Conservation (phyloP, 1,284 basidiomycete genomes). For the Cryptococcus jaspeensis region DNA sequence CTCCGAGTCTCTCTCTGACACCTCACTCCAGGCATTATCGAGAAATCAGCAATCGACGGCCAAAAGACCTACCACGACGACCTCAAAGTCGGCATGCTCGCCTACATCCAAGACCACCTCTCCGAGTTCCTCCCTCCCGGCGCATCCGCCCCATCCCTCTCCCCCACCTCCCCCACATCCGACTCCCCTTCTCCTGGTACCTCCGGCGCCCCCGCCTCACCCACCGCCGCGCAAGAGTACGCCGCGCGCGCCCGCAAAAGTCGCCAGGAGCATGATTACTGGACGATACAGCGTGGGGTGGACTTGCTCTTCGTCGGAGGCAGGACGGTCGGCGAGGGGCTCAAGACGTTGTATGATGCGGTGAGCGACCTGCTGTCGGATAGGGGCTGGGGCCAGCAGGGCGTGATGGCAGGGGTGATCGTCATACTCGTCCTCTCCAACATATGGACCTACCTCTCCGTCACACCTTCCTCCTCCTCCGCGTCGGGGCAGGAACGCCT, state of each 20-base stretch:
- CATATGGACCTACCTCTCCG: slow-evolving; percentile 46
- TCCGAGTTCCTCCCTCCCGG: slow-evolving; percentile 86
- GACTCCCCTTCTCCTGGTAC: background rate
- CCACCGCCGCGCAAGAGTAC: slow-evolving; percentile 46
- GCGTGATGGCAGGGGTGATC: slow-evolving; percentile 70
- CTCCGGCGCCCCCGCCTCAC: background rate
- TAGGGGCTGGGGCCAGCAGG: slow-evolving; percentile 47
- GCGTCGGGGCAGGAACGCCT: too few species aligned
- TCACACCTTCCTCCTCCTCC: slow-evolving; percentile 3
- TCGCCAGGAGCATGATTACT: slow-evolving; percentile 47
- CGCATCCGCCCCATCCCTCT: background rate
- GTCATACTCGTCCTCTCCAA: slow-evolving; percentile 71
- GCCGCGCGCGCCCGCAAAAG: slow-evolving; percentile 29
- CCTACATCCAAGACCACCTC: slow-evolving; percentile 82
- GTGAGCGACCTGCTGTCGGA: slow-evolving; percentile 69
- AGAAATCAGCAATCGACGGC: slow-evolving; percentile 88
- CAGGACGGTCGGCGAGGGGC: slow-evolving; percentile 64
- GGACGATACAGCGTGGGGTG: slow-evolving; percentile 77
- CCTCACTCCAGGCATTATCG: slow-evolving; percentile 82
- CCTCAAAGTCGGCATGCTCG: slow-evolving; percentile 78
- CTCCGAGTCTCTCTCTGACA: background rate
- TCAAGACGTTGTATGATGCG: slow-evolving; percentile 56
- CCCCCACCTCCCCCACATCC: background rate
- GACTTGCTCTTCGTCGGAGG: slow-evolving; percentile 74
- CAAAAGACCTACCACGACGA: slow-evolving; percentile 86